A percentile compares a stretch with the other conserved stretches of the same genome.
Evolutionary conservation across 179 eudicot species (phyloP).

Genomic region (Heliamphora pulchella): DNA sequence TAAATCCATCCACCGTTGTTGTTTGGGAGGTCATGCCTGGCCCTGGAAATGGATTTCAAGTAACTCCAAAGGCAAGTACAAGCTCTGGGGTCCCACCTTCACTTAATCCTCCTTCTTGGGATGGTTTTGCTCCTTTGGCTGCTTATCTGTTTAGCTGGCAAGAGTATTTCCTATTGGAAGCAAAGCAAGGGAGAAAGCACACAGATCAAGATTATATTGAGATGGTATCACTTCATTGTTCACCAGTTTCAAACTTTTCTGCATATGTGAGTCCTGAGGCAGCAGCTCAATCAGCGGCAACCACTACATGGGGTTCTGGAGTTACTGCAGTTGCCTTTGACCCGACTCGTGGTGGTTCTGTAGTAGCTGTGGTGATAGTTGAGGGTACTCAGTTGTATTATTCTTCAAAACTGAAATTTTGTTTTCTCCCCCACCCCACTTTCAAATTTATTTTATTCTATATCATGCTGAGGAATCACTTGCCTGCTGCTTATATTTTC

Average conservation of each 20-base stretch:
- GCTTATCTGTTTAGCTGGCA: slow-evolving; percentile 88
- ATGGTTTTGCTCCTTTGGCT: slow-evolving; percentile 83
- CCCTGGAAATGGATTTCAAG: slow-evolving; percentile 85
- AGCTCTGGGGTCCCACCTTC: slow-evolving; percentile 69
- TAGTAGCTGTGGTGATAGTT: slow-evolving; percentile 88
- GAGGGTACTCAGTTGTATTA: slow-evolving; percentile 51
- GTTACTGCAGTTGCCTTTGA: slow-evolving; percentile 98
- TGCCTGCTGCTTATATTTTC: background rate
- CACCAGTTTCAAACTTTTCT: slow-evolving; percentile 95
- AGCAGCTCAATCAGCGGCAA: slow-evolving; percentile 87
- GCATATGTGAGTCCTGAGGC: slow-evolving; percentile 98
- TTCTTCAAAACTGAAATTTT: slow-evolving; percentile 2
- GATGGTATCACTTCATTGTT: slow-evolving; percentile 72
- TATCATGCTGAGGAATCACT: slow-evolving; percentile 11
- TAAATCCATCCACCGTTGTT: slow-evolving; percentile 94
- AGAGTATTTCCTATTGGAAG: slow-evolving; percentile 67
- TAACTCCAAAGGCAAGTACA: slow-evolving; percentile 59
- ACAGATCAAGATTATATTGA: slow-evolving; percentile 62
- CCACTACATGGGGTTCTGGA: slow-evolving; percentile 99
- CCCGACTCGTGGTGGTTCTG: slow-evolving; percentile 98
- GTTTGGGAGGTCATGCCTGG: slow-evolving; percentile 99
- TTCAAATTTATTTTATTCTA: background rate
- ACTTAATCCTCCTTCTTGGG: slow-evolving; percentile 74
- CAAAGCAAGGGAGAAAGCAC: slow-evolving; percentile 68
- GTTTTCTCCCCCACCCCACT: background rate